Conservation (phyloP, 2,329 filamentous ascomycete genomes). For the Mycogone perniciosa region DNA sequence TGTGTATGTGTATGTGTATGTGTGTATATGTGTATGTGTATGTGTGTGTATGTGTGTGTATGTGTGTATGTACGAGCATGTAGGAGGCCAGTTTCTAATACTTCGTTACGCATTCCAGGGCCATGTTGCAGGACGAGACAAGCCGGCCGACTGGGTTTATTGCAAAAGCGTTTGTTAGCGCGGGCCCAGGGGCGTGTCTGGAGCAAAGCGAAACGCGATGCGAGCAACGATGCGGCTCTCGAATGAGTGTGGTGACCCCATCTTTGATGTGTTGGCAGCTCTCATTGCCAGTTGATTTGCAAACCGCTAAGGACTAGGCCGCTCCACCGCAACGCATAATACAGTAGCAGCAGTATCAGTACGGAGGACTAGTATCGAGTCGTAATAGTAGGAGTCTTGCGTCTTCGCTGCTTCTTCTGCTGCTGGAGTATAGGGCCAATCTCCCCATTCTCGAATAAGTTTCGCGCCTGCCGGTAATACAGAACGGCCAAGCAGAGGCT, state of each 20-base stretch:
- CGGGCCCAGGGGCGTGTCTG: constrained; percentile 42
- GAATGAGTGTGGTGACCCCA: constrained; percentile 54
- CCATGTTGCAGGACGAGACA: constrained; percentile 39
- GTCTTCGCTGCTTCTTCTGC: too few relatives aligned
- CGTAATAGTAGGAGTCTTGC: constrained; percentile 14
- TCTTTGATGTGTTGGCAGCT: constrained; percentile 85
- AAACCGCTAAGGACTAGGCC: constrained; percentile 55
- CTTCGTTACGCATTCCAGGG: constrained; percentile 8
- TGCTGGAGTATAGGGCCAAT: constrained; percentile 28
- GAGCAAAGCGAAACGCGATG: constrained; percentile 38
- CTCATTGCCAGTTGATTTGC: constrained; percentile 71
- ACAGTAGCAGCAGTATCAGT: constrained; percentile 1
- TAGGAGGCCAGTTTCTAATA: not conserved
- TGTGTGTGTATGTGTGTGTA: constrained; percentile 1
- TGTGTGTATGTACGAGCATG: constrained; percentile 2
- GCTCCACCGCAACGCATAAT: constrained; percentile 53
- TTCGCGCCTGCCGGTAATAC: constrained; percentile 17
- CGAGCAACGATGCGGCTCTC: constrained; percentile 62
- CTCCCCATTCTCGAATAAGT: constrained; percentile 33
- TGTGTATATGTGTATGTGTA: not conserved
- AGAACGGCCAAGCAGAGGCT: not conserved
- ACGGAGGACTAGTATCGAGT: not conserved
- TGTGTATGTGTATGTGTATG: not conserved
- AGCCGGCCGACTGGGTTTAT: constrained; percentile 54
- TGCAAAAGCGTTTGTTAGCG: constrained; percentile 48